Percentiles rank a stretch among this genome's conserved stretches.
phyloP scores from a whole-genome alignment of 129 eudicot species.

The Rutidosis leptorrhynchoides region DNA sequence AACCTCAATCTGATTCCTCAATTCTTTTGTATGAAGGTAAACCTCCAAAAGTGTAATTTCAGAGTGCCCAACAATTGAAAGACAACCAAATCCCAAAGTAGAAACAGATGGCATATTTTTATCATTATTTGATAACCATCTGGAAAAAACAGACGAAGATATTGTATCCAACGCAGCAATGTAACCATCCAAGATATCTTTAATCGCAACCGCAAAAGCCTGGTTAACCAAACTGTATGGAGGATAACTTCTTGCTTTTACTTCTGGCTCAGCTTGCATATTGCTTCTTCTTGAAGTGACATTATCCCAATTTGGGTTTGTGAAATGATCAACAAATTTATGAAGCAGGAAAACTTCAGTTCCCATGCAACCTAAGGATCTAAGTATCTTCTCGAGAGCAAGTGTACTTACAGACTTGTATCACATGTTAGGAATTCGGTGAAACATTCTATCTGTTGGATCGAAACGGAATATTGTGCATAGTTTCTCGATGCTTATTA shows the following conservation, averaged over 20 bases:
- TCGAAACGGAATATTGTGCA: too few species aligned
- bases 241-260: slow-evolving; percentile 24
- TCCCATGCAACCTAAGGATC: slow-evolving; percentile 70
- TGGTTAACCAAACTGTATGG: slow-evolving; percentile 54
- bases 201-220: too few species aligned
- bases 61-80: slow-evolving; percentile 62
- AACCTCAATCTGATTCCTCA: too few species aligned
- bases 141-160: slow-evolving; percentile 57
- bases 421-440: slow-evolving; percentile 82
- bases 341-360: slow-evolving; percentile 57
- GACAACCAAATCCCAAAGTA: slow-evolving; percentile 33
- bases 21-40: too few species aligned
- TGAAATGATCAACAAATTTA: too few species aligned
- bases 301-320: slow-evolving; percentile 30
- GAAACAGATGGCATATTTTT: slow-evolving; percentile 19
- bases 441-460: too few species aligned
- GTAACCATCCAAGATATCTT: too few species aligned
- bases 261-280: slow-evolving; percentile 7
- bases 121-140: slow-evolving; percentile 43
- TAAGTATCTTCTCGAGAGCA: slow-evolving; percentile 71
- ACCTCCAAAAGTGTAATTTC: too few species aligned
- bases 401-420: slow-evolving; percentile 58
- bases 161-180: too few species aligned
- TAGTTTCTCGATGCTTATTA: slow-evolving; percentile 58
- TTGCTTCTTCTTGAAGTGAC: slow-evolving; percentile 11